A percentile compares a stretch with the other conserved stretches of the same genome.
phyloP scores from a whole-genome alignment of 2,329 filamentous ascomycete species.

The Alternaria gaisen region DNA sequence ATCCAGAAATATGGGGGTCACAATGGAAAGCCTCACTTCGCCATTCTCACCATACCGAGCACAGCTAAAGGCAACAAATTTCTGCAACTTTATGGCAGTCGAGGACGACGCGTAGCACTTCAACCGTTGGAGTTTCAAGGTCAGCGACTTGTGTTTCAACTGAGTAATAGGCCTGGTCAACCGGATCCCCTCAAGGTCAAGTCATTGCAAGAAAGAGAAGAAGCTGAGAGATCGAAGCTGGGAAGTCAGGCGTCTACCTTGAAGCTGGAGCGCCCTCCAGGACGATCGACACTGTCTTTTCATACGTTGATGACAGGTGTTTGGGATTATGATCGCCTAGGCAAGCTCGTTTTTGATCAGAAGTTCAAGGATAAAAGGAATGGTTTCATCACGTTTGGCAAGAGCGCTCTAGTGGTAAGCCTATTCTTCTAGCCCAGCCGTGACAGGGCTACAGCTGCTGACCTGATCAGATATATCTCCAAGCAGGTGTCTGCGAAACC shows the following conservation, averaged over 20 bases:
- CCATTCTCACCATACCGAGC: slow-evolving; percentile 58
- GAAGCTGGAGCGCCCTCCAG: slow-evolving; percentile 13
- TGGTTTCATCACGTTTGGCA: slow-evolving; percentile 51
- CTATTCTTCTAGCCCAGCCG: neutral
- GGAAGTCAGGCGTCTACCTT: slow-evolving; percentile 8
- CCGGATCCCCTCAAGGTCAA: slow-evolving; percentile 37
- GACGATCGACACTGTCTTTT: slow-evolving; percentile 37
- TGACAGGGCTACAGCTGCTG: neutral
- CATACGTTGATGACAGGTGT: slow-evolving; percentile 48
- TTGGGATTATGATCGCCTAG: slow-evolving; percentile 52
- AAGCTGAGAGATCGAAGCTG: slow-evolving; percentile 23
- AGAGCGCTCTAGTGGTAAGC: slow-evolving; percentile 42
- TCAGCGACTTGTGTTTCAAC: slow-evolving; percentile 21
- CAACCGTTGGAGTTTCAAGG: slow-evolving; percentile 18
- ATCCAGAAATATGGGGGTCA: slow-evolving; percentile 53
- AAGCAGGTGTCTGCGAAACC: slow-evolving; percentile 2
- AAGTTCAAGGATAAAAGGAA: slow-evolving; percentile 53
- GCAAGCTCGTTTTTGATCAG: slow-evolving; percentile 51
- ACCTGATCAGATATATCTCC: slow-evolving; percentile 20
- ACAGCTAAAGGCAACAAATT: slow-evolving; percentile 54
- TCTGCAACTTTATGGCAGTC: slow-evolving; percentile 47
- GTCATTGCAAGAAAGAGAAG: slow-evolving; percentile 35
- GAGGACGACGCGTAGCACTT: slow-evolving; percentile 15
- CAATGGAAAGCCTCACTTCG: slow-evolving; percentile 35
- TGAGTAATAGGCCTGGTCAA: slow-evolving; percentile 31